phyloP scores from a whole-genome alignment of 148 eudicot genomes.

The Silene latifolia region DNA sequence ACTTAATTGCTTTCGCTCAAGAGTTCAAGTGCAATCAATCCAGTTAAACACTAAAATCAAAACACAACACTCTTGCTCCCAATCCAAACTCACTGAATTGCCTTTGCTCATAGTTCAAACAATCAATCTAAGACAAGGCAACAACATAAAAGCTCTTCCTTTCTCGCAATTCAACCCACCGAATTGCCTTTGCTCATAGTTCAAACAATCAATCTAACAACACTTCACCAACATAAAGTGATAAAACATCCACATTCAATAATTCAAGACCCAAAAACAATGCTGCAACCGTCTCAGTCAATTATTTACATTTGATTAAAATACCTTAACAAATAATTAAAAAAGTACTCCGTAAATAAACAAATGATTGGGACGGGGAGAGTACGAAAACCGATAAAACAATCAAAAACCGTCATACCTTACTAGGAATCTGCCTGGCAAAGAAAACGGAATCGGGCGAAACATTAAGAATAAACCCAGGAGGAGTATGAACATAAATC shows the following conservation, averaged over 20 bases:
- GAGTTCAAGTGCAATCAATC: background rate
- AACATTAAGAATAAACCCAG: constrained; percentile 52
- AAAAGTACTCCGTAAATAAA: too few species aligned
- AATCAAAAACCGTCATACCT: constrained; percentile 34
- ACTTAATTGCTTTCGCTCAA: background rate
- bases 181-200: background rate
- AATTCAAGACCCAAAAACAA: too few species aligned
- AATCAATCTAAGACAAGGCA: too few species aligned
- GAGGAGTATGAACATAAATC: constrained; percentile 64
- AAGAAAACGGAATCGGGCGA: constrained; percentile 58
- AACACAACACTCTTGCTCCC: background rate
- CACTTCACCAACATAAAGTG: too few species aligned
- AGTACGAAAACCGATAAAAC: background rate
- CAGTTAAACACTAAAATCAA: background rate
- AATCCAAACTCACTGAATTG: background rate
- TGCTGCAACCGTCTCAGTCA: too few species aligned
- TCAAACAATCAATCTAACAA: too few species aligned
- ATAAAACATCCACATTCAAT: too few species aligned
- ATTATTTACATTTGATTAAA: too few species aligned
- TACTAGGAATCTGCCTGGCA: constrained; percentile 64
- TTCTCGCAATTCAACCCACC: background rate
- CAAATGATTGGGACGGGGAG: background rate
- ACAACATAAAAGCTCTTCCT: too few species aligned
- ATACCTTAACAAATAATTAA: too few species aligned
- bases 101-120: background rate